Evolutionary conservation across 331 rosid species (phyloP).

Genomic region (Rosa hybrid): DNA sequence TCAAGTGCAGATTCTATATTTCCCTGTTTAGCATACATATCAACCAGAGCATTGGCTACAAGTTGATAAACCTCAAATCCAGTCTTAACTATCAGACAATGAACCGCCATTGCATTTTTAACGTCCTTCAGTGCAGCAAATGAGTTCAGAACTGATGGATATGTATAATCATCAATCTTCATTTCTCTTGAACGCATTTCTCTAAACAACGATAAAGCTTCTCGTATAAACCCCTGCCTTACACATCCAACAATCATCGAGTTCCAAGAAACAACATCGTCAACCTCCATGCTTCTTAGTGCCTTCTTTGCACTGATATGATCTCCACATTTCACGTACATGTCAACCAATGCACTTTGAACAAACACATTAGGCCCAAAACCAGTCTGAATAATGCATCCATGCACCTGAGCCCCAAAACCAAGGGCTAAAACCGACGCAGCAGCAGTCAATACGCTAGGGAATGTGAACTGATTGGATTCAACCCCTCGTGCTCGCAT

Average conservation of each 20-base stretch:
- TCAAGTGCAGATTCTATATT: conserved; percentile 48
- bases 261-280: conserved; percentile 72
- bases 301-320: conserved; percentile 46
- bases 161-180: conserved; percentile 68
- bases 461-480: conserved; percentile 71
- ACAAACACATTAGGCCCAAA: conserved; percentile 64
- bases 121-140: conserved; percentile 35
- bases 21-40: conserved; percentile 72
- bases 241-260: conserved; percentile 81
- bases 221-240: conserved; percentile 53
- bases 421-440: conserved; percentile 44
- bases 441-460: conserved; percentile 70
- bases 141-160: conserved; percentile 68
- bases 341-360: conserved; percentile 71
- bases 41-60: conserved; percentile 77
- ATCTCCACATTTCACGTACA: conserved; percentile 78
- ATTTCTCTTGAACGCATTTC: conserved; percentile 62
- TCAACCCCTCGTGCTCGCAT: conserved; percentile 52
- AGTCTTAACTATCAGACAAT: conserved; percentile 59
- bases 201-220: conserved; percentile 59
- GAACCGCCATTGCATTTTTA: conserved; percentile 43
- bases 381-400: conserved; percentile 61
- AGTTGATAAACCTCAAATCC: conserved; percentile 63
- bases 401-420: conserved; percentile 73
- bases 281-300: conserved; percentile 58